phyloP scores from a whole-genome alignment of 1,284 basidiomycete species.

The Neotropicomus parvogracilis region DNA sequence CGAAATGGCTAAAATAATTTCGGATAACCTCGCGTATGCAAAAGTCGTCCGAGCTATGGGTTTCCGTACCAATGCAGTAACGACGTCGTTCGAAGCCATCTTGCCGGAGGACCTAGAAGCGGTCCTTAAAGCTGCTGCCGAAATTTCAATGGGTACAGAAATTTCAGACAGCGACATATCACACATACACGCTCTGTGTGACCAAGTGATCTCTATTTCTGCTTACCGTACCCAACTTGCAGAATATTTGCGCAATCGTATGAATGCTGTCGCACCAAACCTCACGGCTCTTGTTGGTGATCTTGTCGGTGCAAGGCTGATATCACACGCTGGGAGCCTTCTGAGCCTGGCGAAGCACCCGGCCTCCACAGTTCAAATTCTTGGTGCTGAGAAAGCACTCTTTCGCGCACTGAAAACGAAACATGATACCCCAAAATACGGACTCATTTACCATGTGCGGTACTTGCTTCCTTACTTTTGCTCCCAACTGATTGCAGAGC shows the following conservation, averaged over 20 bases:
- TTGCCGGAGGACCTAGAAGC: slow-evolving; percentile 95
- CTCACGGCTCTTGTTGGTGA: slow-evolving; percentile 95
- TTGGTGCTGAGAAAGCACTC: slow-evolving; percentile 97
- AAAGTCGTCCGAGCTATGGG: slow-evolving; percentile 89
- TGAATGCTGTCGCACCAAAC: slow-evolving; percentile 97
- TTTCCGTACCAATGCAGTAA: slow-evolving; percentile 89
- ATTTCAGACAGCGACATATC: slow-evolving; percentile 93
- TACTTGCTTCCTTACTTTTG: background rate
- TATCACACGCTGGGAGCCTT: slow-evolving; percentile 95
- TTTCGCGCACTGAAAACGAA: slow-evolving; percentile 99
- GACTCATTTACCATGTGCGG: slow-evolving; percentile 90
- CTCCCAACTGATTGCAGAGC: slow-evolving; percentile 2
- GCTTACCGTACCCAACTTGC: slow-evolving; percentile 92
- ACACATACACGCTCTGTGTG: slow-evolving; percentile 93
- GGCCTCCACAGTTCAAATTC: slow-evolving; percentile 96
- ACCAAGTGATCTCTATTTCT: slow-evolving; percentile 96
- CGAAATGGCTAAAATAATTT: slow-evolving; percentile 97
- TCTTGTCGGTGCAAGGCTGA: slow-evolving; percentile 92
- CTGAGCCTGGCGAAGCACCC: slow-evolving; percentile 95
- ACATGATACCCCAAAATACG: slow-evolving; percentile 98
- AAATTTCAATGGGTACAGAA: slow-evolving; percentile 98
- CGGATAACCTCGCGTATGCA: slow-evolving; percentile 95
- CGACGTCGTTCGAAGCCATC: slow-evolving; percentile 84
- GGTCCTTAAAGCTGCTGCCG: slow-evolving; percentile 87
- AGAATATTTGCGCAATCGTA: slow-evolving; percentile 94